Percentiles rank a stretch among this genome's conserved stretches.
phyloP scores from a whole-genome alignment of 2,329 filamentous ascomycete genomes.

The Fusarium sp. region DNA sequence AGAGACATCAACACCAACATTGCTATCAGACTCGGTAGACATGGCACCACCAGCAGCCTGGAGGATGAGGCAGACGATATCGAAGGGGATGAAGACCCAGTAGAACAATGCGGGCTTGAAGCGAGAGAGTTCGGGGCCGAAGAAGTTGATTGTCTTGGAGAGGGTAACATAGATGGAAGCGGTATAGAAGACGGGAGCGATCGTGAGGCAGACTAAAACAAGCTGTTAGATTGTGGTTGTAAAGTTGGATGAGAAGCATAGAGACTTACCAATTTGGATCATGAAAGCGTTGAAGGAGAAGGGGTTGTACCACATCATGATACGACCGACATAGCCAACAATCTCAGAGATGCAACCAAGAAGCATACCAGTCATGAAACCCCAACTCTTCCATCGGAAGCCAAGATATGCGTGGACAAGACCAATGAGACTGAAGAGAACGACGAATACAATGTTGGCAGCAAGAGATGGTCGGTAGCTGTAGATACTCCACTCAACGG shows the following conservation, averaged over 20 bases:
- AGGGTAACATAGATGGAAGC: slow-evolving; percentile 75
- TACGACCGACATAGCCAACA: slow-evolving; percentile 69
- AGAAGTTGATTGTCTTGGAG: slow-evolving; percentile 52
- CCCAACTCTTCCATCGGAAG: slow-evolving; percentile 57
- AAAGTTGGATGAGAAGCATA: no score
- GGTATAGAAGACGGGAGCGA: slow-evolving; percentile 59
- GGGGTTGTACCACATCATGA: slow-evolving; percentile 66
- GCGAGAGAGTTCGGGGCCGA: slow-evolving; percentile 54
- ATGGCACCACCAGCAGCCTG: slow-evolving; percentile 67
- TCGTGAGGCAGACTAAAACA: slow-evolving; percentile 63
- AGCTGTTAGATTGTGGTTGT: background rate
- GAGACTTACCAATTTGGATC: slow-evolving; percentile 67
- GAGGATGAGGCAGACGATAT: slow-evolving; percentile 65
- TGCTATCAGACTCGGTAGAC: slow-evolving; percentile 50
- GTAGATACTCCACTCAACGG: slow-evolving; percentile 60
- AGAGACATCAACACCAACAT: slow-evolving; percentile 52
- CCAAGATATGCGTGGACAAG: slow-evolving; percentile 57
- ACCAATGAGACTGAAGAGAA: slow-evolving; percentile 57
- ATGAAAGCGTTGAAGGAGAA: slow-evolving; percentile 69
- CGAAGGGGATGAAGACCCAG: slow-evolving; percentile 64
- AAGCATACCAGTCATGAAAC: slow-evolving; percentile 62
- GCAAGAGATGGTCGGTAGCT: slow-evolving; percentile 63
- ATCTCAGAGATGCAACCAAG: slow-evolving; percentile 67
- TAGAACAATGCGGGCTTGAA: slow-evolving; percentile 55
- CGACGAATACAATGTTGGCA: slow-evolving; percentile 63